A percentile compares a stretch with the other conserved stretches of the same genome.
Evolutionary conservation across 2,329 filamentous ascomycete species (phyloP).

Genomic region (Cytospora piceae): DNA sequence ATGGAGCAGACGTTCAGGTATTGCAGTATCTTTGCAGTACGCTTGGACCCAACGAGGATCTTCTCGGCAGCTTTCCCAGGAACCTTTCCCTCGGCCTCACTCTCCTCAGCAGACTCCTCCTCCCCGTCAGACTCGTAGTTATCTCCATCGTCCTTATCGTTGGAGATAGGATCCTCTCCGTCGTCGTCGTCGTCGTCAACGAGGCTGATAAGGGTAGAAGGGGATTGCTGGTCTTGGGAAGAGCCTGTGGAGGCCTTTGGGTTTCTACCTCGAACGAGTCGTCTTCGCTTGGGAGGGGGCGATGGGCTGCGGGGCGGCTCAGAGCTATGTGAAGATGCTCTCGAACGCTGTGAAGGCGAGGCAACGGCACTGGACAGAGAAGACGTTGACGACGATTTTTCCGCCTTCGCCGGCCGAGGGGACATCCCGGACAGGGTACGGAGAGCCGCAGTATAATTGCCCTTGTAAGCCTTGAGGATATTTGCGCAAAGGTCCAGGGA

Average conservation of each 20-base stretch:
- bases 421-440: conserved; percentile 15
- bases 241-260: conserved; percentile 16
- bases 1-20: conserved; percentile 82
- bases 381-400: conserved; percentile 2
- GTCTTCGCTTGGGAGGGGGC: conserved; percentile 24
- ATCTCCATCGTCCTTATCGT: conserved; percentile 27
- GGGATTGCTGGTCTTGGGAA: conserved; percentile 10
- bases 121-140: conserved; percentile 27
- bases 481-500: conserved; percentile 14
- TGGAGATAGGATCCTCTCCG: conserved; percentile 19
- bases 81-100: conserved; percentile 42
- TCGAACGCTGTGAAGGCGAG: conserved; percentile 17
- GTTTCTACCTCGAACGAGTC: conserved; percentile 23
- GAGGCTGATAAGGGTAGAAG: conserved; percentile 20
- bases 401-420: not conserved
- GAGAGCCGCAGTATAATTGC: not conserved
- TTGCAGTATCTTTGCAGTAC: conserved; percentile 61
- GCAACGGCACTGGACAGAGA: conserved; percentile 18
- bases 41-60: conserved; percentile 37
- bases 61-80: conserved; percentile 24
- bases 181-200: conserved; percentile 20
- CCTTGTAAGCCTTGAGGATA: conserved; percentile 10
- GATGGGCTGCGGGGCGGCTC: conserved; percentile 23
- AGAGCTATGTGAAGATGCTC: conserved; percentile 19
- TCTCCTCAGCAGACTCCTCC: conserved; percentile 42